Evolutionary conservation across 768 basidiomycete species (phyloP), one percentile per base, ranked within the genome.

Genomic region (Mycena venus): DNA sequence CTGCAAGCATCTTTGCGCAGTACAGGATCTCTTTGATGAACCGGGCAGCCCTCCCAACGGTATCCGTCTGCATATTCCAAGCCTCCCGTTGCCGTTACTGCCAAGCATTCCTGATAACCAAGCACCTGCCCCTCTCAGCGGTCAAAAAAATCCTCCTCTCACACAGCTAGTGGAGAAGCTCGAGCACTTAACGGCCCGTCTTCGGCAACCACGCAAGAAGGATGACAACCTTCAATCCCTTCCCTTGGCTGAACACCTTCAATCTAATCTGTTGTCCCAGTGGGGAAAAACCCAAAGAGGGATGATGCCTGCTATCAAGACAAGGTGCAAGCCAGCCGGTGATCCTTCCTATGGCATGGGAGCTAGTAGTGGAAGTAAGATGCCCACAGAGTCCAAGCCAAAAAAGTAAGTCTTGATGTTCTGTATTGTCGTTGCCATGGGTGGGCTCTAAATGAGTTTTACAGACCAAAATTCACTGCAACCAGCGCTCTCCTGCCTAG

Each of bases 1-100:
- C 29, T 81, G 80, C 67, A 79, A 81, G 40, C 79, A 81, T 38
- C 53, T 81, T 7, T 72, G 61, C 25, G 78, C 74, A 0, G 75
- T 79, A 0, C 73, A 77, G 40, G 10, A 9, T 2, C 65, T 71
- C 3, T 79, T 76, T 55, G 60, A 32, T 15, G 60, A 53, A 40
- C 38, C 55, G 0, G 49, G 49, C 1, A 14, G 27, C 1, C 34
- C 14, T 49, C 4, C 14, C 1, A 44, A 51, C 9, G n/a, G 23
- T 14, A 29, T 19, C 3, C 42, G 32, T 1, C 25, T 27, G 2
- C 12, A 21, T 11, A 4, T 67, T 15, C 65, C 53, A 8, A n/a
- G 21, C 34, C 23, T 67, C 25, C 38, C 49, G 9, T 40, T 55
- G 14, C n/a, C 40, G 19, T 19, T 38, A 11, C n/a, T n/a, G n/a